Conservation (phyloP, 441 rosid species). For the Mallotus repandus region DNA sequence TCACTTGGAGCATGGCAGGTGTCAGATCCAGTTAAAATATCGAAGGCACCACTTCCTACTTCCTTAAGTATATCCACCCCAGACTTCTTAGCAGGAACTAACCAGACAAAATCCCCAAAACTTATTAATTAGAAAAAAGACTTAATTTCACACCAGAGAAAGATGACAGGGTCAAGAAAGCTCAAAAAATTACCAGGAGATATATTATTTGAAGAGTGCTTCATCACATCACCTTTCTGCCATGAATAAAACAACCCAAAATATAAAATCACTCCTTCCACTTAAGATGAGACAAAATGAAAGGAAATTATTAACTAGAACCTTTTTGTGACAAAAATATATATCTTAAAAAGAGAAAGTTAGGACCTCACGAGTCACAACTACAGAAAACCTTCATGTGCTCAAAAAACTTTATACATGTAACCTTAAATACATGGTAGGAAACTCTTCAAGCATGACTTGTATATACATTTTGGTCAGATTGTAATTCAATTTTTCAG, state of each 20-base stretch:
- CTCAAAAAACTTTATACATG: background rate
- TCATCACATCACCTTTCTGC: constrained; percentile 38
- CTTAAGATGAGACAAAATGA: background rate
- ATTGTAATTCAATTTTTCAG: background rate
- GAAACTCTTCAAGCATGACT: background rate
- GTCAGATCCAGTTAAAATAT: constrained; percentile 47
- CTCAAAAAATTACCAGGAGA: constrained; percentile 34
- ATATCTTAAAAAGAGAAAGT: background rate
- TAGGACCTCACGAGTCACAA: background rate
- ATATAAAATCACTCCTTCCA: background rate
- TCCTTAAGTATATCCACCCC: constrained; percentile 36
- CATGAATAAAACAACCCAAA: constrained; percentile 10
- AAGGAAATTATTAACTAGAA: background rate
- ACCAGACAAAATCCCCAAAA: constrained; percentile 20
- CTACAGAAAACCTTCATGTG: background rate
- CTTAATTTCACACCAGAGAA: constrained; percentile 5
- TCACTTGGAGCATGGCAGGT: constrained; percentile 53
- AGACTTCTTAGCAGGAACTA: constrained; percentile 43
- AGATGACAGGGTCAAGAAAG: background rate
- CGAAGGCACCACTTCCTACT: constrained; percentile 45
- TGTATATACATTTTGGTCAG: background rate
- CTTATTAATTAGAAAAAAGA: constrained; percentile 12
- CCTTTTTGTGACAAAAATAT: background rate
- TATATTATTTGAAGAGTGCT: constrained; percentile 31
- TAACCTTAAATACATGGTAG: background rate